phyloP scores from a whole-genome alignment of 108 stramenopile genomes.

The Aureococcus anophagefferens region DNA sequence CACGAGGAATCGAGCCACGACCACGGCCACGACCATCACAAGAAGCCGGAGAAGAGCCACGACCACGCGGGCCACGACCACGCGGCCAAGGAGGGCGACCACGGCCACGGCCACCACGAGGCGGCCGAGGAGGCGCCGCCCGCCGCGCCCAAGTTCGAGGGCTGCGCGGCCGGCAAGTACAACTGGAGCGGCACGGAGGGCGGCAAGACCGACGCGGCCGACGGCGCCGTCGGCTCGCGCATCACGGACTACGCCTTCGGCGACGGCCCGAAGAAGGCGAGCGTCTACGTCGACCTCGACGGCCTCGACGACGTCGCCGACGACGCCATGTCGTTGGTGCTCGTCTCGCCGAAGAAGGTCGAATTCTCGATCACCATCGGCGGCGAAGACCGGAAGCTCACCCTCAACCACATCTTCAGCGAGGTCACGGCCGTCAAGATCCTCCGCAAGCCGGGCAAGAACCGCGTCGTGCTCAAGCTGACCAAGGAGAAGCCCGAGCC shows the following conservation, averaged over 20 bases:
- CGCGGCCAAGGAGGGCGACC: not conserved
- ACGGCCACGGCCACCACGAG: not conserved
- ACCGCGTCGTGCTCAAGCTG: not conserved
- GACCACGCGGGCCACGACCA: too few relatives aligned
- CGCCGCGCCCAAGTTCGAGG: not conserved
- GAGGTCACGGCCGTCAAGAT: not conserved
- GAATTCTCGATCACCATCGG: not conserved
- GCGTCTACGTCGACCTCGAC: not conserved
- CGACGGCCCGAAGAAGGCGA: not conserved
- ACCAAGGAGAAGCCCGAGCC: not conserved
- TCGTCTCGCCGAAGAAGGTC: not conserved
- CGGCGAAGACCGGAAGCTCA: not conserved
- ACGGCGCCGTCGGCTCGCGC: not conserved
- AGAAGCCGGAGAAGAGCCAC: too few relatives aligned
- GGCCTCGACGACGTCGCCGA: not conserved
- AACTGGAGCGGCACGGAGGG: not conserved
- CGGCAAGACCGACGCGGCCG: not conserved
- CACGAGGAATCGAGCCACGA: not conserved
- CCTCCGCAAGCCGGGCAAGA: not conserved
- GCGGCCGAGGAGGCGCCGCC: not conserved
- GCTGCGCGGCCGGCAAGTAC: not conserved
- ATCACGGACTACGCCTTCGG: not conserved
- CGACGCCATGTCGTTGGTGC: not conserved
- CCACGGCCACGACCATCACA: not conserved
- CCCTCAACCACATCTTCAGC: not conserved